phyloP scores from a whole-genome alignment of 2,329 filamentous ascomycete species.

The Dactylella cylindrospora region DNA sequence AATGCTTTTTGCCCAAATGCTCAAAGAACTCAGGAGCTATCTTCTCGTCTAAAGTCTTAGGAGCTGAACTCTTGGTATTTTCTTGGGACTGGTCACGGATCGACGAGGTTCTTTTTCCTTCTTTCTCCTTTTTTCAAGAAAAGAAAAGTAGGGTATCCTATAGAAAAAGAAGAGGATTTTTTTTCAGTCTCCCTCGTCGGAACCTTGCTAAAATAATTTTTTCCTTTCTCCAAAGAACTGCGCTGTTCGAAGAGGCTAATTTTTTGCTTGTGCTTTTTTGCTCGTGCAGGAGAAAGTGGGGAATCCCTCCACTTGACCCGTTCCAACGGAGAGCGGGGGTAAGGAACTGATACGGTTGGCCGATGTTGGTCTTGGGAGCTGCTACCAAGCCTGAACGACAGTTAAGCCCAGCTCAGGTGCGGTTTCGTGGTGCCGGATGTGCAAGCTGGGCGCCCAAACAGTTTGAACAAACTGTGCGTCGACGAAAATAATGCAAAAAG shows the following conservation, averaged over 20 bases:
- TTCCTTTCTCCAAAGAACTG: slow-evolving; percentile 21
- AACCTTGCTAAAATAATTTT: no score
- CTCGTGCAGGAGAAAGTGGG: no score
- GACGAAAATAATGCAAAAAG: neutral
- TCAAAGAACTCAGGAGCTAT: slow-evolving; percentile 20
- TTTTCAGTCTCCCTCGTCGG: no score
- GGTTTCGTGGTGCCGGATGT: no score
- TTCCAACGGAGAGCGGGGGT: slow-evolving; percentile 22
- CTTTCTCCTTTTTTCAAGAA: no score
- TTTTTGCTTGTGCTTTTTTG: no score
- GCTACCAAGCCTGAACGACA: no score
- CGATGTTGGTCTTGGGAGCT: slow-evolving; percentile 11
- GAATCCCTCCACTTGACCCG: slow-evolving; percentile 32
- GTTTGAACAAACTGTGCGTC: slow-evolving; percentile 26
- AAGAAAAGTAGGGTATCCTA: no score
- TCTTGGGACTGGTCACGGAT: neutral
- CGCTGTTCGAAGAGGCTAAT: slow-evolving; percentile 16
- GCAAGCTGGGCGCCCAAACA: no score
- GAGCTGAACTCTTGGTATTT: slow-evolving; percentile 5
- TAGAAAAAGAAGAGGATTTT: no score
- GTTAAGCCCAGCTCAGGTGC: slow-evolving; percentile 10
- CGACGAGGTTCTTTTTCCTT: no score
- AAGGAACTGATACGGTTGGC: slow-evolving; percentile 4
- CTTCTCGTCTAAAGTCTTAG: slow-evolving; percentile 26
- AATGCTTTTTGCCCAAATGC: no score